These are phyloP conservation scores for Fonsecaea monophora DNA, from an alignment of 2,329 filamentous ascomycete species.

Conservation along the genomic window DNA sequence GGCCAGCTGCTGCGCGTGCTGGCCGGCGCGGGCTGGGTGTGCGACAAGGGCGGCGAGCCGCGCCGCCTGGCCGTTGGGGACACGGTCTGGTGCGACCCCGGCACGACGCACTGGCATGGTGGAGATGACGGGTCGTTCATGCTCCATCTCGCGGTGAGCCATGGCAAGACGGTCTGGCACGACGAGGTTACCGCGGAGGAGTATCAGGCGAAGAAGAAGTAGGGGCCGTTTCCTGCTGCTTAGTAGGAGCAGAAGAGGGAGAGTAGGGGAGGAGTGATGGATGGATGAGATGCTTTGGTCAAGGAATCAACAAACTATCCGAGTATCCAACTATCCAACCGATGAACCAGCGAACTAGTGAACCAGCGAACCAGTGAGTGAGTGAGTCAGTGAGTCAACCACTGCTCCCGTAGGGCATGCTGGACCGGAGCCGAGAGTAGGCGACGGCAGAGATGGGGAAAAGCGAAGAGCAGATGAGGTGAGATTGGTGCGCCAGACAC, in stretches of 20 bases:
- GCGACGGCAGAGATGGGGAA: neutral
- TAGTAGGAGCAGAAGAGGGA: neutral
- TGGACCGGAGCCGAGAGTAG: neutral
- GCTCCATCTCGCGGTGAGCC: conserved; percentile 50
- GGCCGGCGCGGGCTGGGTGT: conserved; percentile 52
- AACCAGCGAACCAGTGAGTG: too few species aligned
- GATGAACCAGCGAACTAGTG: too few species aligned
- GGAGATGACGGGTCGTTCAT: conserved; percentile 51
- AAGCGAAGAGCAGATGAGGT: neutral
- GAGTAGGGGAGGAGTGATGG: neutral
- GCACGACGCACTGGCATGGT: conserved; percentile 56
- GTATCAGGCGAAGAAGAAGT: conserved; percentile 40
- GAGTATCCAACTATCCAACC: too few species aligned
- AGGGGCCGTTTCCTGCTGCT: too few species aligned
- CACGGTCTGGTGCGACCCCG: conserved; percentile 50
- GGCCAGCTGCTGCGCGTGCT: conserved; percentile 53
- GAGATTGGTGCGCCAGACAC: too few species aligned
- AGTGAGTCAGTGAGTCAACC: too few species aligned
- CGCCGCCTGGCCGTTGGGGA: conserved; percentile 50
- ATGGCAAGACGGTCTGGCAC: conserved; percentile 49
- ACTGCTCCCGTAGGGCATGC: neutral
- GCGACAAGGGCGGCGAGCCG: conserved; percentile 50
- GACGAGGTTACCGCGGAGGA: conserved; percentile 49
- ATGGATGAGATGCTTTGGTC: neutral
- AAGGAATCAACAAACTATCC: too few species aligned